Evolutionary conservation across 169 alveolate species (phyloP), one percentile per base, ranked within the genome.

Genomic region (Plasmodium berghei): DNA sequence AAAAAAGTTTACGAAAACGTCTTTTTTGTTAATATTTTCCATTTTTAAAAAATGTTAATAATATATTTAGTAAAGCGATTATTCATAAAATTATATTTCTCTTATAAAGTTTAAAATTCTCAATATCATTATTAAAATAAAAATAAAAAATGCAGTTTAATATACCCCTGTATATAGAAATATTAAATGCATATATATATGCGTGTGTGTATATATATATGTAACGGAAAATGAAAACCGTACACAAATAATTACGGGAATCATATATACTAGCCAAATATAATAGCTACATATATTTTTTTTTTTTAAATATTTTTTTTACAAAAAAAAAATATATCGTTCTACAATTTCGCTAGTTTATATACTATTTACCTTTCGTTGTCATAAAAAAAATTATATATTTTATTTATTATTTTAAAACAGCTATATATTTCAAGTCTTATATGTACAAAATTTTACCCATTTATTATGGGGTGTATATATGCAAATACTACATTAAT

Each of bases 11-110:
- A 71, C 87, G 48, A 86, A 48, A 73, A 71, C 52, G 18, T 63
- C 77, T 56, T 63, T 86, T 69, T 69, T 72, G 69, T 26, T 86
- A 70, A 86, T 55, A 48, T 18, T 66, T 59, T 56, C 91, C 86
- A 86, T 71, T 20, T 48, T 22, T 34, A 45, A 12, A 73, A 18
- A 73, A 40, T 49, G 10, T n/a, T 6, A 9, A 42, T 66, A 42
- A 6, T 66, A 40, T 66, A 66, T 66, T 10, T 18, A 40, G 12
- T 40, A 20, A 48, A 73, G 48, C 14, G 61, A 16, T 26, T 26
- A 26, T 73, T 24, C 26, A n/a, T 45, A 3, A 73, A 46, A 45
- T 18, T 72, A 28, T 72, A 45, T 72, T 18, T 52, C 9, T 40
- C 40, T 46, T 56, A 48, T 24, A 46, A 62, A 55, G 40, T 24